Evolutionary conservation across 2,329 filamentous ascomycete genomes (phyloP).

Genomic region (Xylariales sp.): DNA sequence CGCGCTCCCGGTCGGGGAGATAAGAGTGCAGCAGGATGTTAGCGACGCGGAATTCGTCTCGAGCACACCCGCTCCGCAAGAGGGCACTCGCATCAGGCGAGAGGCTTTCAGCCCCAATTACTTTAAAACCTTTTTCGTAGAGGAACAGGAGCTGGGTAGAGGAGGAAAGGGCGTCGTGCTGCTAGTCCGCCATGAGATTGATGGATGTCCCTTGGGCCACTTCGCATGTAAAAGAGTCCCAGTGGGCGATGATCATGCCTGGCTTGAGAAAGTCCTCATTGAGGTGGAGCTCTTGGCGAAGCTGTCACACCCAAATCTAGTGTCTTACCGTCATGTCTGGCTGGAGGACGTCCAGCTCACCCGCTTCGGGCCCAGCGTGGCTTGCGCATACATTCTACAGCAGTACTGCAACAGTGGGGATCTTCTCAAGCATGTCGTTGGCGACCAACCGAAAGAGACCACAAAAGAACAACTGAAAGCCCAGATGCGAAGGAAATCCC

Average conservation of each 20-base stretch:
- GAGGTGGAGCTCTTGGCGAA: conserved; percentile 92
- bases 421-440: conserved; percentile 81
- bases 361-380: conserved; percentile 84
- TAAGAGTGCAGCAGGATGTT: conserved; percentile 20
- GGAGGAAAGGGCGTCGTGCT: conserved; percentile 94
- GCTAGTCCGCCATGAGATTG: conserved; percentile 87
- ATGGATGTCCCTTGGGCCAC: conserved; percentile 80
- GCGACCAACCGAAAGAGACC: conserved; percentile 54
- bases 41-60: conserved; percentile 47
- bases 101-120: conserved; percentile 90
- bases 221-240: conserved; percentile 98
- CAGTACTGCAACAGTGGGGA: conserved; percentile 97
- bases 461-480: conserved; percentile 88
- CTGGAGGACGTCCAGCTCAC: conserved; percentile 82
- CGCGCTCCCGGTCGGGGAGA: conserved; percentile 24
- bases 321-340: conserved; percentile 97
- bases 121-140: conserved; percentile 88
- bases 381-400: conserved; percentile 94
- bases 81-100: conserved; percentile 70
- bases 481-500: conserved; percentile 76
- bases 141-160: conserved; percentile 78
- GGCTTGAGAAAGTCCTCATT: conserved; percentile 89
- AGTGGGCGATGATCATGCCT: conserved; percentile 88
- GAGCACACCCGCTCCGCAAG: conserved; percentile 45
- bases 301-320: conserved; percentile 89